Percentiles rank a stretch among this genome's conserved stretches.
These are phyloP conservation scores for Neolentinus lepideus DNA, from an alignment of 1,284 basidiomycete genomes.

Conservation along the genomic window DNA sequence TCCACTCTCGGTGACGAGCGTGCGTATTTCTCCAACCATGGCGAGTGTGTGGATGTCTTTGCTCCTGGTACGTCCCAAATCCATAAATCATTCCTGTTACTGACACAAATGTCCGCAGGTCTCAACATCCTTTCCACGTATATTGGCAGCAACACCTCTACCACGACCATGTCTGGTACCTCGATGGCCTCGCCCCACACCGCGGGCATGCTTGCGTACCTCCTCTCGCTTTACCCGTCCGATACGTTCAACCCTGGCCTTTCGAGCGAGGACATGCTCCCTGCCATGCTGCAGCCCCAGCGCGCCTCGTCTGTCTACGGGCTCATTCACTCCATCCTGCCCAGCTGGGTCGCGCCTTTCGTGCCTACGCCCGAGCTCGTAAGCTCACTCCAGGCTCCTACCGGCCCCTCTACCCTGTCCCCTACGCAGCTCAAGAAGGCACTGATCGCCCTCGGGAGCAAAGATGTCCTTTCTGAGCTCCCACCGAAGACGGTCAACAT, in stretches of 20 bases:
- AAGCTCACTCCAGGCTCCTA: slow-evolving; percentile 34
- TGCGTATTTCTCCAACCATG: slow-evolving; percentile 75
- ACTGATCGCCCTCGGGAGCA: slow-evolving; percentile 43
- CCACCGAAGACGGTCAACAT: slow-evolving; percentile 46
- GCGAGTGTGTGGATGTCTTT: slow-evolving; percentile 69
- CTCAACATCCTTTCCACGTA: slow-evolving; percentile 64
- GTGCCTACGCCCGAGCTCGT: slow-evolving; percentile 51
- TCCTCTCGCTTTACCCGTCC: slow-evolving; percentile 58
- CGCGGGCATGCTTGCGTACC: slow-evolving; percentile 67
- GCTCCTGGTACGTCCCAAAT: slow-evolving; percentile 43
- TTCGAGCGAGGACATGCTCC: slow-evolving; percentile 20
- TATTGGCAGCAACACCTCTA: slow-evolving; percentile 48
- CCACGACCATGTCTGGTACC: slow-evolving; percentile 60
- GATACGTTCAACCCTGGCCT: slow-evolving; percentile 37
- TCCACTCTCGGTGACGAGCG: slow-evolving; percentile 63
- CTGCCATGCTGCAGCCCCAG: slow-evolving; percentile 13
- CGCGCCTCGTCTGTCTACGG: slow-evolving; percentile 37
- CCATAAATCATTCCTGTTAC: slow-evolving; percentile 6
- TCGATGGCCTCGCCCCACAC: slow-evolving; percentile 54
- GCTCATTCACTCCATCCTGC: slow-evolving; percentile 46
- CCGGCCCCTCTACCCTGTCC: slow-evolving; percentile 28
- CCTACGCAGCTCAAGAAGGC: slow-evolving; percentile 58
- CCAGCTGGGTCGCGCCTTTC: slow-evolving; percentile 50
- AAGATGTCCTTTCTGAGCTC: slow-evolving; percentile 36
- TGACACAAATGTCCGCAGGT: slow-evolving; percentile 18